Evolutionary conservation across 225 moss, liverwort and hornwort species (phyloP).

Genomic region (Rhytidiadelphus loreus): DNA sequence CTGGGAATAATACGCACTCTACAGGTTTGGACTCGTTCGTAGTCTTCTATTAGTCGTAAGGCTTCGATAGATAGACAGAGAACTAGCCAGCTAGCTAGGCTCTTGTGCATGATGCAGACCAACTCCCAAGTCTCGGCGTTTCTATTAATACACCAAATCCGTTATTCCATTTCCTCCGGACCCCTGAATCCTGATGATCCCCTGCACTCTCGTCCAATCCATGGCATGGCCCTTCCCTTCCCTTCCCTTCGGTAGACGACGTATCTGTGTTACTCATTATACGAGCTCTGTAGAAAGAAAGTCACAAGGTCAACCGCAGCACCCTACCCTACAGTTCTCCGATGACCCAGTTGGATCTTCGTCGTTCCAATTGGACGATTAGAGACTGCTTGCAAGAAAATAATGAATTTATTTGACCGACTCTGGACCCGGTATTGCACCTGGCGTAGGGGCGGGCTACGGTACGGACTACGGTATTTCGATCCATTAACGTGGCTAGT

Average conservation of each 20-base stretch:
- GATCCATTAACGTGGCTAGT: background rate
- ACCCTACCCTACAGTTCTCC: background rate
- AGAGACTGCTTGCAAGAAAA: background rate
- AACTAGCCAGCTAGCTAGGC: background rate
- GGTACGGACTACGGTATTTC: background rate
- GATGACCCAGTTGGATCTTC: background rate
- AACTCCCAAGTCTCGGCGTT: background rate
- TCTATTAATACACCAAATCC: constrained; percentile 3
- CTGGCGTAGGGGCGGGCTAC: background rate
- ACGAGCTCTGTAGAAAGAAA: background rate
- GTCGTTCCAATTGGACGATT: background rate
- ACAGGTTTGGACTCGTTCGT: background rate
- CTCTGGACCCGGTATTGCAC: background rate
- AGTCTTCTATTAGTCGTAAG: background rate
- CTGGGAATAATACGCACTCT: background rate
- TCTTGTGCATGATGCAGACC: background rate
- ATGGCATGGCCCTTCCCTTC: background rate
- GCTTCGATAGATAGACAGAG: background rate
- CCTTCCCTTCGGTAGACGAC: background rate
- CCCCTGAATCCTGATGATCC: background rate
- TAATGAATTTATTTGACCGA: background rate
- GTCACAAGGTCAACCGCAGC: background rate
- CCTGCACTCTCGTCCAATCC: background rate
- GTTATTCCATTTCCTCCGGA: constrained; percentile 6
- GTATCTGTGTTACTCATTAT: background rate